Evolutionary conservation across 1,139 yeast genomes (phyloP), one percentile per base, ranked within the genome.

Genomic region (Cylindricascospora bacillispora): DNA sequence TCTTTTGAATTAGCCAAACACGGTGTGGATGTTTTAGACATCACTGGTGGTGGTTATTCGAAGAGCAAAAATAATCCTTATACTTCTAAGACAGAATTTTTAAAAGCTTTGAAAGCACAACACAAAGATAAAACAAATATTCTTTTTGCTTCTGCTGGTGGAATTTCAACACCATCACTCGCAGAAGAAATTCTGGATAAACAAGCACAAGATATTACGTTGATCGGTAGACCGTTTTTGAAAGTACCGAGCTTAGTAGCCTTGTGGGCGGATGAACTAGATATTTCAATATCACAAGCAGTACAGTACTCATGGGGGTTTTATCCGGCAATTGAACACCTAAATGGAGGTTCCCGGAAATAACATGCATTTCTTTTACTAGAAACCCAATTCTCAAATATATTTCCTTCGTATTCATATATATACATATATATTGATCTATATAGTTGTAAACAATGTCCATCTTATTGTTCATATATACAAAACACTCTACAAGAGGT

Each of bases 31-130:
- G 53, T 70, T 11, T 41, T 72, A 22, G 78, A 72, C 41, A 57
- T 65, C 24, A 68, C 76, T 3, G 59, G 72, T 9, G 76, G 76
- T 28, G 77, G 75, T 25, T 63, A 60, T 44, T 65, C 57, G 26
- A 44, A 43, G 25, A 46, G 30, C 26, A 12, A 31, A 27, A 41
- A 22, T n/a, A 48, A 29, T 7, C 21, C 21, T 10, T 18, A 7
- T 18, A 10, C 7, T 10, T 7, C 7, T 10, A 50, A 35, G 35
- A 36, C 6, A 41, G 60, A 39, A 57, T 57, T 10, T 60, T 64
- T 76, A 3, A 52, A 51, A 32, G 56, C 55, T 2, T 41, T 72
- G 32, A 70, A 68, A 46, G 41, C 56, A 24, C 61, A 57, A 6
- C 59, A 64, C 26, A 71, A 70, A 21, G 63, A 61, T 31, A 25